Evolutionary conservation across 805 yeast species (phyloP), one percentile per base, ranked within the genome.

Genomic region (Lipomyces mesembrius): DNA sequence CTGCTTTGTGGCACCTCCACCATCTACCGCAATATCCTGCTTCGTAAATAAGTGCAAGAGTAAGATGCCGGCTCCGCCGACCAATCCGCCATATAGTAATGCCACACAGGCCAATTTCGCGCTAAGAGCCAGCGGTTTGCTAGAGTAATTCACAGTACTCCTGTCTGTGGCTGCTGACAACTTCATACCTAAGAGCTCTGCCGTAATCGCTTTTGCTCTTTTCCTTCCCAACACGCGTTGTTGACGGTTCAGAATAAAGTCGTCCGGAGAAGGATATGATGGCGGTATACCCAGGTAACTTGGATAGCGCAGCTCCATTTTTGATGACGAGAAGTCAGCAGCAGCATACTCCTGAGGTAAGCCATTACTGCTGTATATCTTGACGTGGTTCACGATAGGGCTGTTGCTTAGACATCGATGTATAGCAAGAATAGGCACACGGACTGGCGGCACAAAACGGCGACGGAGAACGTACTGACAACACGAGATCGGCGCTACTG

Each of bases 1-100:
- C 57, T 67, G 71, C 2, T 54, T 57, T 8, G 58, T 34, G 25
- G 69, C 53, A 3, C 71, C 71, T 20, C 66, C 70, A 39, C 68
- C 66, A 11, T 27, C 29, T 12, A 20, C 34, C 34, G 49, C n/a
- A 20, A 39, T 49, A 9, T 22, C 32, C 9, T 52, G 37, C 14
- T 65, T 59, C 39, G 61, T 62, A 17, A n/a, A 52, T 17, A 43
- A 52, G 55, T 56, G 49, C 29, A 65, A 51, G 3, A 43, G 37
- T 3, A 57, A 43, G 51, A 52, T 57, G 22, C 53, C 34, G 14
- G 57, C 14, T 20, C 59, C 54, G 6, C 64, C 68, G 20, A 61
- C 9, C 32, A 17, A 55, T n/a, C 54, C 11, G 1, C 60, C 64
- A 51, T 61, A 65, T 14, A 52, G 60, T 22, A 59, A 39, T 14